Evolutionary conservation across 371 early-diverging fungal species (phyloP), one percentile per base, ranked within the genome.

Genomic region (Mortierella sp.): DNA sequence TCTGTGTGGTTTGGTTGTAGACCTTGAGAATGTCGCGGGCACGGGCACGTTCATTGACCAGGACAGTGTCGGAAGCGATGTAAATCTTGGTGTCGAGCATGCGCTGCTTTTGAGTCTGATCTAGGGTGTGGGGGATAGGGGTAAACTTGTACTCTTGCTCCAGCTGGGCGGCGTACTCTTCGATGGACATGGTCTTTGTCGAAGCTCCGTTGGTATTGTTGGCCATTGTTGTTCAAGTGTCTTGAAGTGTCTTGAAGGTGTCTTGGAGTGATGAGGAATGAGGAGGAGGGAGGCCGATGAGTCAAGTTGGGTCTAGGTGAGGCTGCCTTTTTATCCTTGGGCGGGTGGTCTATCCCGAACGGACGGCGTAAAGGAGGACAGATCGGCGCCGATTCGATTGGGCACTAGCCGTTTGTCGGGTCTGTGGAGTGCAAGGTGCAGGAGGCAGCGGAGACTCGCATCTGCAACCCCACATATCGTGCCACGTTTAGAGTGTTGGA

Each of bases 81-180:
- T 94, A 94, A 16, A 64, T 67, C 70, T 92, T 83, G n/a, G 93
- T 87, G 9, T 78, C 82, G 19, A 92, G 58, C 78, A 76, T 76
- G 54, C 57, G 64, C 23, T 68, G 56, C 57, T 76, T 76, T 24
- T 76, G 69, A 41, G 68, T 64, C 13, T 63, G 68, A 30, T 73
- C 68, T 27, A 73, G 68, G 27, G 67, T 53, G 19, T 14, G 74
- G 6, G 46, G 47, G 34, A 56, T 13, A 8, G 68, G 64, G 0
- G 74, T 54, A 23, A 73, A 64, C 14, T 60, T 55, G 46, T 64
- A 45, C 19, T 68, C 61, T 4, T 56, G 27, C 49, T 73, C 74
- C 27, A 73, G 64, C 42, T 64, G 45, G 50, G 47, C 69, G 31
- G 74, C 74, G 23, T 64, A 64, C 5, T 55, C 69, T 8, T 45